Evolutionary conservation across 371 early-diverging fungal genomes (phyloP).

Genomic region (Zancudomyces culisetae): DNA sequence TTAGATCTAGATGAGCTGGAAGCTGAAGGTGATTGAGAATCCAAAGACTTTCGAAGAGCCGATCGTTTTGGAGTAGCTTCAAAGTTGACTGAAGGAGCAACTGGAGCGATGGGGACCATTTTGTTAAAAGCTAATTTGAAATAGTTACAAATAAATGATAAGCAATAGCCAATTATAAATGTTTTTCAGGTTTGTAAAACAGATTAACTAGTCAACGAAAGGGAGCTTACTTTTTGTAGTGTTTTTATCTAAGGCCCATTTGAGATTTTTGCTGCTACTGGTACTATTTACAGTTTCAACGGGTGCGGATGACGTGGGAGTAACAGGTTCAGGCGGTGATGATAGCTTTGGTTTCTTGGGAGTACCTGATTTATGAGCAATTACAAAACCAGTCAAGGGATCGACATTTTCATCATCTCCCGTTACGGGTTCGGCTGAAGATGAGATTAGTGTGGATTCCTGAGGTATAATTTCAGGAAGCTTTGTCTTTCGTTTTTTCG

Average conservation of each 20-base stretch:
- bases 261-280: constrained; percentile 8
- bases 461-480: neutral
- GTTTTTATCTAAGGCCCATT: constrained; percentile 21
- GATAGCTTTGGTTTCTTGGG: neutral
- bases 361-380: neutral
- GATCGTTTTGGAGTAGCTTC: constrained; percentile 7
- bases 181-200: neutral
- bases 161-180: neutral
- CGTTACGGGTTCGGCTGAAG: neutral
- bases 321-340: neutral
- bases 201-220: neutral
- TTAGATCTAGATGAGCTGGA: no score
- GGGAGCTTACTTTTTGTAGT: constrained; percentile 5
- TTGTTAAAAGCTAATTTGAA: constrained; percentile 19
- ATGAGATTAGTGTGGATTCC: neutral
- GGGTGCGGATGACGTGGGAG: neutral
- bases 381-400: neutral
- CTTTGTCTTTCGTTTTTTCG: neutral
- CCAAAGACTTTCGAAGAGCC: constrained; percentile 13
- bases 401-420: neutral
- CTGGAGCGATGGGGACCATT: constrained; percentile 20
- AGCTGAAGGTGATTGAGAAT: neutral
- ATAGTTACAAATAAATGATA: constrained; percentile 3
- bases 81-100: constrained; percentile 3
- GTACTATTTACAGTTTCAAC: neutral